Evolutionary conservation across 148 eudicot species (phyloP).

Genomic region (Oxyria digyna): DNA sequence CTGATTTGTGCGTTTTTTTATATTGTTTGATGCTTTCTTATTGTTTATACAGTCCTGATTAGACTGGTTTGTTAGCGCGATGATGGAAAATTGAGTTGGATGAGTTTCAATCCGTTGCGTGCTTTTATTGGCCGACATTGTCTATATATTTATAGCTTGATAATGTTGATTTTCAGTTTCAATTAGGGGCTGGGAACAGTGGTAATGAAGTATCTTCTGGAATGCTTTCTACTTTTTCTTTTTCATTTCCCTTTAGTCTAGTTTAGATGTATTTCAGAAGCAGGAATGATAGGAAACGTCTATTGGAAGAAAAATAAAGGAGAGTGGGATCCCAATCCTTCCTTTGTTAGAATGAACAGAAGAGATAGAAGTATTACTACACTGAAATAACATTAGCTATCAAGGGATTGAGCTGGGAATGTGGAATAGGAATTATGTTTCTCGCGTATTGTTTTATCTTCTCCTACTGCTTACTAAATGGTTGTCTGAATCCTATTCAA

Average conservation of each 20-base stretch:
- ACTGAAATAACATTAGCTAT: neutral
- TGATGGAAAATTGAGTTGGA: neutral
- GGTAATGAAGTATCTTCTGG: neutral
- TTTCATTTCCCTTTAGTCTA: neutral
- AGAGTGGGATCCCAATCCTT: neutral
- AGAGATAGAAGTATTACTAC: neutral
- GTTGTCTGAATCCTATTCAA: neutral
- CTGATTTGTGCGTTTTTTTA: neutral
- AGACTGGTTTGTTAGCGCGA: neutral
- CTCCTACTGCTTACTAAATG: neutral
- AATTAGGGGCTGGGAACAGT: neutral
- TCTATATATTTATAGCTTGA: neutral
- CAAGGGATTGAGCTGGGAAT: neutral
- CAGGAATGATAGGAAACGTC: neutral
- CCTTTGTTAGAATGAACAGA: neutral
- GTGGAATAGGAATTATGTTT: neutral
- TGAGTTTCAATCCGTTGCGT: neutral
- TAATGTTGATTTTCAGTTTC: neutral
- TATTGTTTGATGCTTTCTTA: neutral
- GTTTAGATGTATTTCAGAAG: neutral
- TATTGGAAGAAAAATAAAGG: neutral
- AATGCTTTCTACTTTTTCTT: neutral
- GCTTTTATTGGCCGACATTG: neutral
- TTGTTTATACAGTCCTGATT: neutral
- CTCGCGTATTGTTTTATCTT: neutral